A percentile compares a stretch with the other conserved stretches of the same genome.
These are phyloP conservation scores for Phytophthora pisi DNA, from an alignment of 352 stramenopile genomes.

Conservation along the genomic window DNA sequence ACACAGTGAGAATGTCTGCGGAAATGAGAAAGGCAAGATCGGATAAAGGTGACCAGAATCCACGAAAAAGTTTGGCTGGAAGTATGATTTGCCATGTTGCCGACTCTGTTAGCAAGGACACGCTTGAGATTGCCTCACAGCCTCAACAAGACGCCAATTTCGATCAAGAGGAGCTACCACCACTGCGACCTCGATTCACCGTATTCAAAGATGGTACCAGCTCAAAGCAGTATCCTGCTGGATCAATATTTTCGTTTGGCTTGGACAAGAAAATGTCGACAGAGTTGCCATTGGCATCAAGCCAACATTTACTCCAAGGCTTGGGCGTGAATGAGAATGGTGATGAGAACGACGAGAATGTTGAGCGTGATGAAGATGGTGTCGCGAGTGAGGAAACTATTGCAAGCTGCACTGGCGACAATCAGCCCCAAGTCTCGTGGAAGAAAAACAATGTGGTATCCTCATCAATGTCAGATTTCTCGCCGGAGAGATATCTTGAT, in stretches of 20 bases:
- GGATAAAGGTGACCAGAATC: neutral
- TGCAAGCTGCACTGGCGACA: neutral
- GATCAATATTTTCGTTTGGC: slow-evolving; percentile 32
- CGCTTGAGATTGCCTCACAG: neutral
- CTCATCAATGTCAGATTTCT: slow-evolving; percentile 16
- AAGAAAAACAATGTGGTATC: slow-evolving; percentile 12
- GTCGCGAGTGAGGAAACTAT: neutral
- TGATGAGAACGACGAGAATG: neutral
- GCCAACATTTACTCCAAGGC: neutral
- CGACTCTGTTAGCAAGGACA: neutral
- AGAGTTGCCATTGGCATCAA: neutral
- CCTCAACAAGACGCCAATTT: neutral
- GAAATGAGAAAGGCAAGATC: neutral
- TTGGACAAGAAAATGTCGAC: neutral
- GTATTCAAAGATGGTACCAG: neutral
- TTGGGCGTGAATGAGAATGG: neutral
- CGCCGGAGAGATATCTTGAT: neutral
- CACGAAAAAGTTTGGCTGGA: neutral
- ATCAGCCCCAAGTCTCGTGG: neutral
- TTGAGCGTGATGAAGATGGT: neutral
- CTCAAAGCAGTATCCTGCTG: neutral
- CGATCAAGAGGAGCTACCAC: neutral
- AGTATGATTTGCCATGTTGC: neutral
- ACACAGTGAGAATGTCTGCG: neutral
- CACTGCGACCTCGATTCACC: slow-evolving; percentile 5